phyloP scores from a whole-genome alignment of 768 basidiomycete species.

The Crucibulum laeve region DNA sequence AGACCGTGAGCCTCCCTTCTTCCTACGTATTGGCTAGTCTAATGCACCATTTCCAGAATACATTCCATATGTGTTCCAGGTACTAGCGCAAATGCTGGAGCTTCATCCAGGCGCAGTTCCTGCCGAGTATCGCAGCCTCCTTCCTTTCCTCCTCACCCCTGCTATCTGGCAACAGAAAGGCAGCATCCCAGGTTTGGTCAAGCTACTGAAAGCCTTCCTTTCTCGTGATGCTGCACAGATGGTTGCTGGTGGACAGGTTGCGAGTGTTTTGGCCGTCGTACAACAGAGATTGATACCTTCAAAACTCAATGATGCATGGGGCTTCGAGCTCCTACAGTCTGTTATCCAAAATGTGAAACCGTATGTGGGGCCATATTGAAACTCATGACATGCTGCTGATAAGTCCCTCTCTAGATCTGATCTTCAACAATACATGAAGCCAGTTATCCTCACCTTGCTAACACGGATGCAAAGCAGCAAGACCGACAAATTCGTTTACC shows the following conservation, averaged over 20 bases:
- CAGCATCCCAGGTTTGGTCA: constrained; percentile 89
- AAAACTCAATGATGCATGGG: constrained; percentile 86
- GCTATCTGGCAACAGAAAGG: constrained; percentile 92
- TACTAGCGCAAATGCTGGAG: constrained; percentile 93
- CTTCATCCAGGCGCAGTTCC: constrained; percentile 66
- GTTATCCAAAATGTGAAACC: constrained; percentile 69
- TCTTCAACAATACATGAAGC: constrained; percentile 71
- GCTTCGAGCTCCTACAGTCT: constrained; percentile 82
- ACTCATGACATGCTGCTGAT: neutral
- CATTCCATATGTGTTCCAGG: constrained; percentile 95
- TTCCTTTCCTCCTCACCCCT: constrained; percentile 82
- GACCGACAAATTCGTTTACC: constrained; percentile 83
- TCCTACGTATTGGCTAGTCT: constrained; percentile 1
- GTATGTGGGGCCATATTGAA: constrained; percentile 42
- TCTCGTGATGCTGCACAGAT: constrained; percentile 65
- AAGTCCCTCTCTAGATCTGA: constrained; percentile 36
- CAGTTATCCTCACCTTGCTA: constrained; percentile 71
- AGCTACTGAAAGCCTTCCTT: constrained; percentile 82
- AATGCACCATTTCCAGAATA: constrained; percentile 59
- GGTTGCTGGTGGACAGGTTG: constrained; percentile 65
- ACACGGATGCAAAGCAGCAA: constrained; percentile 85
- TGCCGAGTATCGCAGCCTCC: constrained; percentile 68
- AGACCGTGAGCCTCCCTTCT: constrained; percentile 55
- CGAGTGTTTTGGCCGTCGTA: constrained; percentile 77
- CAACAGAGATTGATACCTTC: constrained; percentile 89